Conservation (phyloP, 1,284 basidiomycete species). For the Jaminaea rosea region DNA sequence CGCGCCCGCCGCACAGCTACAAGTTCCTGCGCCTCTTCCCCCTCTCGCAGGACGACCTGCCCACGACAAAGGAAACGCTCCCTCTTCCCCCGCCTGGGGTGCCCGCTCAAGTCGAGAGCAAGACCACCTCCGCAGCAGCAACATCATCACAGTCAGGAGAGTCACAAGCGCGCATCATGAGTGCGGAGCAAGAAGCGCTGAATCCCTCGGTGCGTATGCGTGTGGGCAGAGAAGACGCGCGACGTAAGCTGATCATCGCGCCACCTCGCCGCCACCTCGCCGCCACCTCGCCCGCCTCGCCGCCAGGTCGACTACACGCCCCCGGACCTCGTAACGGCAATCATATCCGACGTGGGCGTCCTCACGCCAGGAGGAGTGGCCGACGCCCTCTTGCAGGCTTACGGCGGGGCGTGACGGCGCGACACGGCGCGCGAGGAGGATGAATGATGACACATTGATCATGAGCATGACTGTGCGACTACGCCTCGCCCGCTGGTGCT, state of each 20-base stretch:
- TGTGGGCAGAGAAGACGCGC: not conserved
- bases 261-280: not conserved
- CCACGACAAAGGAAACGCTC: constrained; percentile 44
- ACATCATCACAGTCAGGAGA: not conserved
- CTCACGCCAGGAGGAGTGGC: constrained; percentile 83
- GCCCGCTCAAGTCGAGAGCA: not conserved
- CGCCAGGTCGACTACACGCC: constrained; percentile 40
- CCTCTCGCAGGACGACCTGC: constrained; percentile 89
- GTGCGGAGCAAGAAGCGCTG: constrained; percentile 23
- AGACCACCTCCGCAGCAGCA: not conserved
- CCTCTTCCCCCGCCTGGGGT: constrained; percentile 17
- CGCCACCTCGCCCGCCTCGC: constrained; percentile 1
- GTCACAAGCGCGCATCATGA: constrained; percentile 17
- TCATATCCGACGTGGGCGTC: constrained; percentile 84
- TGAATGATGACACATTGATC: too few species aligned
- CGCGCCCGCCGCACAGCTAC: constrained; percentile 55
- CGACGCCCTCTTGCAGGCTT: constrained; percentile 82
- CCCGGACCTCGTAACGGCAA: constrained; percentile 75
- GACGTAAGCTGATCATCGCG: too few species aligned
- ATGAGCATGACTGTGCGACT: too few species aligned
- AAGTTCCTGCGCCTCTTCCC: constrained; percentile 97
- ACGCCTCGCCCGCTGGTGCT: not conserved
- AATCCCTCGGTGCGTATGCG: constrained; percentile 27
- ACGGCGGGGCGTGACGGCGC: constrained; percentile 47
- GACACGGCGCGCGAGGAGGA: not conserved